phyloP scores from a whole-genome alignment of 768 basidiomycete species.

The Floccularia luteovirens region DNA sequence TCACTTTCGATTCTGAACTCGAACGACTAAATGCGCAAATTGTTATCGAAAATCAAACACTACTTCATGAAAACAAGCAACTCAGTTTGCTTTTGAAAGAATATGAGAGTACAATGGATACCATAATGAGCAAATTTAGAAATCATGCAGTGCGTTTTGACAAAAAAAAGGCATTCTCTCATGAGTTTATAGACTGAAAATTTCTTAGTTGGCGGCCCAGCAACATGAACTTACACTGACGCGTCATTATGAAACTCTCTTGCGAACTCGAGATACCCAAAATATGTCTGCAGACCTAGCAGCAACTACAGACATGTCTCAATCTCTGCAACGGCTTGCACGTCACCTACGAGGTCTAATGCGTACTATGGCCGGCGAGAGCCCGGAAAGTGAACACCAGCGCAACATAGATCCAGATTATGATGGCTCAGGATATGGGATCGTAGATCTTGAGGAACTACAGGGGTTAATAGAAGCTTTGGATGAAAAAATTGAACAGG shows the following conservation, averaged over 20 bases:
- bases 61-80: slow-evolving; percentile 95
- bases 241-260: slow-evolving; percentile 83
- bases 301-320: slow-evolving; percentile 48
- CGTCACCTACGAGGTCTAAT: slow-evolving; percentile 65
- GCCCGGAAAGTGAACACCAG: slow-evolving; percentile 16
- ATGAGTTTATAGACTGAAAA: slow-evolving; percentile 4
- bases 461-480: slow-evolving; percentile 34
- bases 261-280: slow-evolving; percentile 58
- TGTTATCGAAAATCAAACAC: slow-evolving; percentile 88
- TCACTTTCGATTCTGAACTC: slow-evolving; percentile 86
- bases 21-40: slow-evolving; percentile 86
- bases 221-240: slow-evolving; percentile 83
- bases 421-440: slow-evolving; percentile 19
- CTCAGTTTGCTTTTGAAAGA: slow-evolving; percentile 84
- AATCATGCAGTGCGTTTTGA: slow-evolving; percentile 72
- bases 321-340: slow-evolving; percentile 68
- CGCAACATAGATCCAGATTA: slow-evolving; percentile 24
- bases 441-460: slow-evolving; percentile 31
- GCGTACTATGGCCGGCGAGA: slow-evolving; percentile 62
- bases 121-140: slow-evolving; percentile 94
- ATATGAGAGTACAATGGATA: slow-evolving; percentile 91
- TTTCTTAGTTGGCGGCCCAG: slow-evolving; percentile 74
- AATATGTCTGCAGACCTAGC: slow-evolving; percentile 47
- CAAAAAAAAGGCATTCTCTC: neutral
- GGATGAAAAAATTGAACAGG: slow-evolving; percentile 18